Percentiles rank a stretch among this genome's conserved stretches.
Conservation (phyloP, 176 grass and related monocot species). For the Themeda triandra region DNA sequence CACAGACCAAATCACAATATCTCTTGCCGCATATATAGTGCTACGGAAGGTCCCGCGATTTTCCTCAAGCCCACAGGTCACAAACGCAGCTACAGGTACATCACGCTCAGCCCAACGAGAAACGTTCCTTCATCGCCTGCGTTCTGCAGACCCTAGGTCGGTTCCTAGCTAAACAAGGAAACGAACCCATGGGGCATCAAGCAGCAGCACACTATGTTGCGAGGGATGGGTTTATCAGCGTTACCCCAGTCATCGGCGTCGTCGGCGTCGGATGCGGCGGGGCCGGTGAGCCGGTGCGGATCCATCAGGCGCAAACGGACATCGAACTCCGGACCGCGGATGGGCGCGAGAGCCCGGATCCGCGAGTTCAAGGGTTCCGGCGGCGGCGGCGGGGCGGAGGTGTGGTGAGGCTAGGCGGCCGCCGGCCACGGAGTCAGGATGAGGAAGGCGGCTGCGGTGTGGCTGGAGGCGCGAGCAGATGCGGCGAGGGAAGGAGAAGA, state of each 20-base stretch:
- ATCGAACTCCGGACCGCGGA: constrained; percentile 54
- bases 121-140: not conserved
- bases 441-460: not conserved
- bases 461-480: constrained; percentile 9
- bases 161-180: not conserved
- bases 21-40: not conserved
- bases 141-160: not conserved
- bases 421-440: not conserved
- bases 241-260: constrained; percentile 76
- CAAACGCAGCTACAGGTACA: not conserved
- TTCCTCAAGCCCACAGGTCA: not conserved
- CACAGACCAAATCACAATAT: not conserved
- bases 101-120: not conserved
- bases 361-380: not conserved
- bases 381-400: not conserved
- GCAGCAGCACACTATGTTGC: not conserved
- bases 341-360: constrained; percentile 35
- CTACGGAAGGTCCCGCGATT: not conserved
- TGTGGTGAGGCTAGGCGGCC: not conserved
- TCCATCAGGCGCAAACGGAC: constrained; percentile 69
- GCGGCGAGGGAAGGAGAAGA: not conserved
- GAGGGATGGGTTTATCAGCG: not conserved
- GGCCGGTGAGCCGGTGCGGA: constrained; percentile 53
- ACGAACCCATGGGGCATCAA: not conserved
- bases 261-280: constrained; percentile 26